Evolutionary conservation across 1,139 yeast species (phyloP), one percentile per base, ranked within the genome.

Genomic region (Kodamaea fungicola): DNA sequence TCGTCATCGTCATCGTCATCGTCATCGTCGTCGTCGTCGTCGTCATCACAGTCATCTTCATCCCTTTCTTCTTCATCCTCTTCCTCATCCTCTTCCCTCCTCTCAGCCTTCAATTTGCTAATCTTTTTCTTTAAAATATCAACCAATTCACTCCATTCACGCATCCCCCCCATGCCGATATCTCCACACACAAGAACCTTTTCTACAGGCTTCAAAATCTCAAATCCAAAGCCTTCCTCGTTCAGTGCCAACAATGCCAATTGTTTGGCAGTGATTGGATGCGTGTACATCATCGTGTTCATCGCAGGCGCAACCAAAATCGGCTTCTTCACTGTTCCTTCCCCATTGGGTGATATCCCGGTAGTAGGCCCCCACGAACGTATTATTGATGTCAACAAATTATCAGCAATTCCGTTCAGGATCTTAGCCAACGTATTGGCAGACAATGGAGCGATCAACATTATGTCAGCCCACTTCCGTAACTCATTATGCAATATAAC

Each of bases 151-250:
- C 80, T 76, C 97, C 96, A 90, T 62, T 92, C 97, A 54, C 96
- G 74, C 98, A 92, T 92, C 7, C 97, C 98, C 21, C 98, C 98
- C 82, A 77, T 84, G 3, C 98, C 98, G 41, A 92, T 87, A 61
- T 92, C 98, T 35, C 98, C 98, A 67, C 96, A 88, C 4, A 87
- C 88, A 46, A 88, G 71, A 6, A 90, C 95, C 59, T 92, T 92
- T 54, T 92, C 98, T 22, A 92, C 90, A 0, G 98, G 98, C 53
- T 79, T 82, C 54, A 92, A 74, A 12, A 92, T 81, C 44, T 88
- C 90, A 42, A 90, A 79, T 6, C 75, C 76, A 46, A 69, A 69
- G 3, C 70, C 69, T 33, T 61, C 62, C 27, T 69, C 76, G 7
- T 59, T 55, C 32, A 64, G 59, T 4, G 61, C 64, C 31, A 92